phyloP scores from a whole-genome alignment of 164 flowering plant genomes.

The Berberis thunbergii region DNA sequence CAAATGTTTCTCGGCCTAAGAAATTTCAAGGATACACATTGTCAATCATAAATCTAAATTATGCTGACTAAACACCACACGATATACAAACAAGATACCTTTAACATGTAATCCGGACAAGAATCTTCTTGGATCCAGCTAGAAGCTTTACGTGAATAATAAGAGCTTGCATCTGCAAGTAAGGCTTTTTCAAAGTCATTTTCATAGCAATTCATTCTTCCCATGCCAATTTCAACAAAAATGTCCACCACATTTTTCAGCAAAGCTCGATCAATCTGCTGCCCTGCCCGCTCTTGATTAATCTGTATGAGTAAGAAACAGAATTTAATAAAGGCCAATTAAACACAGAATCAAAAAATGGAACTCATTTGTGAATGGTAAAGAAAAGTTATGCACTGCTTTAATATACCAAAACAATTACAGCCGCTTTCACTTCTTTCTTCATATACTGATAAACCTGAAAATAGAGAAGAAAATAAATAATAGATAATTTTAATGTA shows the following conservation, averaged over 20 bases:
- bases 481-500: neutral
- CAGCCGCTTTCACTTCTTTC: conserved; percentile 76
- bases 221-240: conserved; percentile 80
- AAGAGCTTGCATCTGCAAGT: conserved; percentile 63
- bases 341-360: neutral
- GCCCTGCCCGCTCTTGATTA: conserved; percentile 27
- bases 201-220: conserved; percentile 55
- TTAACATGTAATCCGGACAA: conserved; percentile 78
- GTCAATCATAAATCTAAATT: neutral
- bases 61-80: neutral
- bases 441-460: conserved; percentile 67
- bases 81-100: conserved; percentile 19
- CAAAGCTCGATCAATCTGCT: conserved; percentile 70
- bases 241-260: conserved; percentile 73
- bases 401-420: conserved; percentile 26
- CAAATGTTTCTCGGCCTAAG: conserved; percentile 80
- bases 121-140: conserved; percentile 81
- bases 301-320: conserved; percentile 9
- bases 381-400: neutral
- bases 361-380: neutral
- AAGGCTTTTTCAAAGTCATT: conserved; percentile 59
- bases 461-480: conserved; percentile 4
- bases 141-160: conserved; percentile 77
- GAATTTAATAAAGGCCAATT: neutral
- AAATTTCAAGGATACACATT: conserved; percentile 5